These are phyloP conservation scores for Arctostaphylos glauca DNA, from an alignment of 148 eudicot species.

Conservation along the genomic window DNA sequence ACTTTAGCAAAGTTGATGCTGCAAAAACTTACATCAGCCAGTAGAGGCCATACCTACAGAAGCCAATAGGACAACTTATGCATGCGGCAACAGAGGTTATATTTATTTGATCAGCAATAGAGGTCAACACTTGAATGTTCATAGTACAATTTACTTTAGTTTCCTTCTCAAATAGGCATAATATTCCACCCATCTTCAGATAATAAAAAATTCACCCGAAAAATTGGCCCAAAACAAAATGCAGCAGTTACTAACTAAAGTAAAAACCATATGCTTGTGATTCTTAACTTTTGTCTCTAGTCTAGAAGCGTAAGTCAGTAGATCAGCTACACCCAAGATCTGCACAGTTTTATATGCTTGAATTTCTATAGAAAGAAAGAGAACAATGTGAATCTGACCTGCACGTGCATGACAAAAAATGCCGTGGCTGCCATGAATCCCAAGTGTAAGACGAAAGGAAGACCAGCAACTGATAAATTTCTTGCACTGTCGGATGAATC, in stretches of 20 bases:
- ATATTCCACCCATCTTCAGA: background rate
- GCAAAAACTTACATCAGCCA: background rate
- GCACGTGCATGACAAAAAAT: conserved; percentile 91
- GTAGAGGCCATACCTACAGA: background rate
- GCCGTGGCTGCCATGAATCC: conserved; percentile 81
- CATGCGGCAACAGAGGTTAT: background rate
- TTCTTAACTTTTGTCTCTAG: background rate
- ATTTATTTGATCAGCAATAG: background rate
- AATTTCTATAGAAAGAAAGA: background rate
- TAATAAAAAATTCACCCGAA: background rate
- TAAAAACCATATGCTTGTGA: background rate
- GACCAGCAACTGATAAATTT: conserved; percentile 36
- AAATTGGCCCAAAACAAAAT: background rate
- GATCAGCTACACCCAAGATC: background rate
- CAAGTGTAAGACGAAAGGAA: conserved; percentile 80
- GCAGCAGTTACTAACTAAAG: background rate
- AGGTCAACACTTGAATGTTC: background rate
- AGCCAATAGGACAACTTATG: background rate
- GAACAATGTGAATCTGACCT: conserved; percentile 45
- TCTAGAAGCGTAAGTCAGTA: too few relatives aligned
- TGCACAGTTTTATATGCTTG: background rate
- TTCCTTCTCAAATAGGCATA: conserved; percentile 7
- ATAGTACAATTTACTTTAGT: background rate
- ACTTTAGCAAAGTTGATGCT: background rate
- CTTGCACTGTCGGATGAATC: conserved; percentile 27